These are phyloP conservation scores for Phytophthora hibernalis DNA, from an alignment of 352 stramenopile species.

Conservation along the genomic window DNA sequence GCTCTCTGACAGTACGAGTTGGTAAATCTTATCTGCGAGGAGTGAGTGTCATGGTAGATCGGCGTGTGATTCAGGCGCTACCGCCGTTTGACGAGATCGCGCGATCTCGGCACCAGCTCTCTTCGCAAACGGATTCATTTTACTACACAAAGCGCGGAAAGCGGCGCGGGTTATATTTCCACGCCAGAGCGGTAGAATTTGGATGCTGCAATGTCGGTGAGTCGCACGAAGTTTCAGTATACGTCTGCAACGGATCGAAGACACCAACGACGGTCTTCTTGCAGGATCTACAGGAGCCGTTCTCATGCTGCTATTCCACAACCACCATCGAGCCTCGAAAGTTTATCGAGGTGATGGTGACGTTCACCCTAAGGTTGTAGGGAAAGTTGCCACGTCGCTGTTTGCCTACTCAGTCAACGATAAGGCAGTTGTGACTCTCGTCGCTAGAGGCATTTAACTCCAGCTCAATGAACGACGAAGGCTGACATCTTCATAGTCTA, in stretches of 20 bases:
- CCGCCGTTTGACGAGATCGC: constrained; percentile 70
- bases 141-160: constrained; percentile 88
- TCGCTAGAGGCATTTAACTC: constrained; percentile 68
- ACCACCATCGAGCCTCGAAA: constrained; percentile 84
- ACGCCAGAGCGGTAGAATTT: constrained; percentile 85
- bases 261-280: constrained; percentile 86
- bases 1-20: constrained; percentile 65
- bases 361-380: constrained; percentile 76
- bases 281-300: constrained; percentile 79
- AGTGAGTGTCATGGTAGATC: constrained; percentile 73
- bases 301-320: constrained; percentile 75
- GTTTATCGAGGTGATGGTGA: constrained; percentile 86
- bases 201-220: constrained; percentile 75
- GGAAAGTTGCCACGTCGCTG: constrained; percentile 84
- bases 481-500: constrained; percentile 27
- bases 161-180: constrained; percentile 82
- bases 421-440: constrained; percentile 82
- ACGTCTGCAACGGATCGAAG: constrained; percentile 88
- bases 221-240: constrained; percentile 82
- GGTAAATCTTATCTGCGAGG: constrained; percentile 59
- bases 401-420: constrained; percentile 82
- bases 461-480: constrained; percentile 3
- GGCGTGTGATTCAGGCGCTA: constrained; percentile 44
- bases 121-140: constrained; percentile 81
- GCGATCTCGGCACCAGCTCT: constrained; percentile 68